A percentile compares a stretch with the other conserved stretches of the same genome.
These are phyloP conservation scores for Fusarium circinatum DNA, from an alignment of 2,329 filamentous ascomycete species.

Conservation along the genomic window DNA sequence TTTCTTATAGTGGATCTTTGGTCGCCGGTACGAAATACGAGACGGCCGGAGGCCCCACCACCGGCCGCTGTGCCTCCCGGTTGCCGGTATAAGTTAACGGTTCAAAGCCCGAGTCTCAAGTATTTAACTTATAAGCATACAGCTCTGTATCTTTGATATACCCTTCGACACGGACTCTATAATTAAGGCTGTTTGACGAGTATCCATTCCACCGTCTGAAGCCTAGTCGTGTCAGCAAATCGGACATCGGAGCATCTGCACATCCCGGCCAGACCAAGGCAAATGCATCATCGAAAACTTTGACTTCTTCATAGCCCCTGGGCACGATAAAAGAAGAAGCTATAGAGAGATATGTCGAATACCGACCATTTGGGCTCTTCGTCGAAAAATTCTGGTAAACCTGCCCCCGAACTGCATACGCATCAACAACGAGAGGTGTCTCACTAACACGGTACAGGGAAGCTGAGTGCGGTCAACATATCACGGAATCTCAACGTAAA, in stretches of 20 bases:
- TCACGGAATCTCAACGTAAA: conserved; percentile 24
- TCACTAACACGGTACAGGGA: neutral
- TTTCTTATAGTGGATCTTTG: neutral
- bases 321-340: rapidly evolving
- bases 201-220: neutral
- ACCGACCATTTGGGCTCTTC: neutral
- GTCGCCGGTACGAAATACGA: conserved; percentile 38
- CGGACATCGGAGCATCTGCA: conserved; percentile 23
- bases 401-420: no score
- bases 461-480: neutral
- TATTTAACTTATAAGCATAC: neutral
- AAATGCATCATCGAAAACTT: neutral
- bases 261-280: neutral
- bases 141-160: rapidly evolving
- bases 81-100: conserved; percentile 5
- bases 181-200: no score
- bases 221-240: conserved; percentile 7
- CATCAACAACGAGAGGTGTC: neutral
- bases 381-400: conserved; percentile 5
- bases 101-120: neutral
- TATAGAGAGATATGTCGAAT: neutral
- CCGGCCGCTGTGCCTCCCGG: conserved; percentile 15
- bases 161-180: no score
- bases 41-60: conserved; percentile 19
- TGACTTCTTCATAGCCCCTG: neutral